Evolutionary conservation across 2,329 filamentous ascomycete species (phyloP).

Genomic region (Penicillium olsonii): DNA sequence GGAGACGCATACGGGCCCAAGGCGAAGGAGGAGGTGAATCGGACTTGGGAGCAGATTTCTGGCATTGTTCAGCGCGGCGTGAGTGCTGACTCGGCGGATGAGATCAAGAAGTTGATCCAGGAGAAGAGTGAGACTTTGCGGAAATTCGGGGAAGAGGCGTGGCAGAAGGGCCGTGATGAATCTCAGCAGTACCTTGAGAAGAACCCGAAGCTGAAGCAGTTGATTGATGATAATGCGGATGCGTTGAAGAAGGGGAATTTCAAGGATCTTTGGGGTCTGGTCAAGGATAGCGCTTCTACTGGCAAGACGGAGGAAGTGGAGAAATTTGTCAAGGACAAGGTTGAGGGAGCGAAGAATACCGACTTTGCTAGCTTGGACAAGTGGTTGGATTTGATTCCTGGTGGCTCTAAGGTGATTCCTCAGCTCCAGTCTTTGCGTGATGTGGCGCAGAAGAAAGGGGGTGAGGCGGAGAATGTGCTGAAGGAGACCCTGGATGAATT

Average conservation of each 20-base stretch:
- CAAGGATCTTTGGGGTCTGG: slow-evolving; percentile 63
- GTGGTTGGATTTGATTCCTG: slow-evolving; percentile 67
- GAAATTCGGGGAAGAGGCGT: slow-evolving; percentile 67
- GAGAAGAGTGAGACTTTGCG: slow-evolving; percentile 69
- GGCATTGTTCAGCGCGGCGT: slow-evolving; percentile 66
- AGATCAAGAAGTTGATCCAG: slow-evolving; percentile 63
- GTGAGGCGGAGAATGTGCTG: slow-evolving; percentile 67
- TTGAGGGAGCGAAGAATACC: slow-evolving; percentile 61
- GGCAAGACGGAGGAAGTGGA: slow-evolving; percentile 63
- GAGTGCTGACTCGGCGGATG: slow-evolving; percentile 53
- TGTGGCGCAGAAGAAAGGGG: slow-evolving; percentile 66
- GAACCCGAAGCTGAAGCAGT: slow-evolving; percentile 72
- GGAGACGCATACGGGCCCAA: slow-evolving; percentile 72
- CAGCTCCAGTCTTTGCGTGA: slow-evolving; percentile 67
- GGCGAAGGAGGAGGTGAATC: slow-evolving; percentile 73
- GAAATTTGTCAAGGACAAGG: slow-evolving; percentile 61
- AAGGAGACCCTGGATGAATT: slow-evolving; percentile 61
- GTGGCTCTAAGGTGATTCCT: slow-evolving; percentile 63
- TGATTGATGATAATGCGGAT: slow-evolving; percentile 70
- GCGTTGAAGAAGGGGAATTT: slow-evolving; percentile 67
- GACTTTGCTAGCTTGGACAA: slow-evolving; percentile 55
- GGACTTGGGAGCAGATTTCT: slow-evolving; percentile 68
- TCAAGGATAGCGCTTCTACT: slow-evolving; percentile 62
- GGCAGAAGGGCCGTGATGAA: slow-evolving; percentile 70
- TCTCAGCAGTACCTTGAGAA: slow-evolving; percentile 73